These are phyloP conservation scores for Gloeopeniophorella convolvens DNA, from an alignment of 768 basidiomycete species.

Conservation along the genomic window DNA sequence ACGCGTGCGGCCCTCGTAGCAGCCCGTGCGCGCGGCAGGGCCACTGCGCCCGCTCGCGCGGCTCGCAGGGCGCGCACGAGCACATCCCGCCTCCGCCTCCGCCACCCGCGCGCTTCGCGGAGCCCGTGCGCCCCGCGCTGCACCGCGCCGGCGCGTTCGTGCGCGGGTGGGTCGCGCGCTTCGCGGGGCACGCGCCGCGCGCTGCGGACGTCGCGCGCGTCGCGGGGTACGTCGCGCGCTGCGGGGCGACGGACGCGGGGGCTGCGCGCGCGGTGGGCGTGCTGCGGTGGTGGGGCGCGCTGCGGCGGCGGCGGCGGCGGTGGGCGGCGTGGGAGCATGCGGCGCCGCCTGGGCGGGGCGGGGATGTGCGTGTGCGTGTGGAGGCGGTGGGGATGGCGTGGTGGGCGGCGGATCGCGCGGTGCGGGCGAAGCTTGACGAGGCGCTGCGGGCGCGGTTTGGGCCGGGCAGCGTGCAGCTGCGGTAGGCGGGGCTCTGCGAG, in stretches of 20 bases:
- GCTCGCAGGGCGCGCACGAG: constrained; percentile 20
- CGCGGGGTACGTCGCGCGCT: constrained; percentile 61
- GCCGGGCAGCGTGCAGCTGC: too few relatives aligned
- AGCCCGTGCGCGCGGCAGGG: constrained; percentile 5
- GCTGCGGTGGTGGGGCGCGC: constrained; percentile 76
- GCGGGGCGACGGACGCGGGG: constrained; percentile 63
- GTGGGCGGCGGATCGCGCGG: constrained; percentile 74
- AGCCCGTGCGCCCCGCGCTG: constrained; percentile 48
- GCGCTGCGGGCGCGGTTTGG: constrained; percentile 65
- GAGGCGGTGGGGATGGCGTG: constrained; percentile 56
- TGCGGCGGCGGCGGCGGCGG: constrained; percentile 57
- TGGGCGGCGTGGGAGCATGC: constrained; percentile 53
- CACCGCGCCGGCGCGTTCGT: constrained; percentile 53
- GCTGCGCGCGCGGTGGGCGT: constrained; percentile 64
- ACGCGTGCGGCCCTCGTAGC: constrained; percentile 23
- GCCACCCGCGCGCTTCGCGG: constrained; percentile 49
- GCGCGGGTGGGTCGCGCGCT: constrained; percentile 67
- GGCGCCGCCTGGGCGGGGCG: constrained; percentile 30
- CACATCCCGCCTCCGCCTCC: constrained; percentile 42
- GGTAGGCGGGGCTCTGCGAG: too few relatives aligned
- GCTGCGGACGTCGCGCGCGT: constrained; percentile 72
- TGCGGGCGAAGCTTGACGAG: constrained; percentile 62
- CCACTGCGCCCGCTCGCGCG: constrained; percentile 51
- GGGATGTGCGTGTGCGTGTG: constrained; percentile 28
- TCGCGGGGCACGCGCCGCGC: constrained; percentile 57